A percentile compares a stretch with the other conserved stretches of the same genome.
Conservation (phyloP, 2,329 filamentous ascomycete genomes). For the Fusarium multiceps region DNA sequence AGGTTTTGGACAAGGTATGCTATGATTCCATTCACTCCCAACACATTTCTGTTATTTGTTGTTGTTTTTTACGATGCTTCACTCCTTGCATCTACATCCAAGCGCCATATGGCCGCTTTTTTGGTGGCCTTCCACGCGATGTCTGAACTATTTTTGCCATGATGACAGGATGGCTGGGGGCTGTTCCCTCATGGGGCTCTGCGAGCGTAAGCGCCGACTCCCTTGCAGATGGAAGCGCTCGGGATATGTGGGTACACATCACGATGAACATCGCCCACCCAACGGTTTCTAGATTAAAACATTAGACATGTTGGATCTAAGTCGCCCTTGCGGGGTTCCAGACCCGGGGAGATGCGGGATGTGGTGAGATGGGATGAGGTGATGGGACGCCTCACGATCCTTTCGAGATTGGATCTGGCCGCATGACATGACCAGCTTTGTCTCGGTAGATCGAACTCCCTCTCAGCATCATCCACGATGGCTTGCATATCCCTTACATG, state of each 20-base stretch:
- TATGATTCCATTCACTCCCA: conserved; percentile 43
- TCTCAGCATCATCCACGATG: conserved; percentile 35
- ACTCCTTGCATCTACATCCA: conserved; percentile 31
- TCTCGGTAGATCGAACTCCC: conserved; percentile 35
- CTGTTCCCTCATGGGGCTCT: conserved; percentile 35
- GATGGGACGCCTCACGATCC: conserved; percentile 27
- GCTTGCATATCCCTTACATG: conserved; percentile 40
- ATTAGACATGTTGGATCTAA: conserved; percentile 33
- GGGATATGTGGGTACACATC: conserved; percentile 39
- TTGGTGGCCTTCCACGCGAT: conserved; percentile 21
- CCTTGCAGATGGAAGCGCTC: conserved; percentile 43
- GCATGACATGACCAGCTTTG: conserved; percentile 29
- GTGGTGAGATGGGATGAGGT: conserved; percentile 21
- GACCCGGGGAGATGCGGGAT: conserved; percentile 19
- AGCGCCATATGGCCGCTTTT: conserved; percentile 27
- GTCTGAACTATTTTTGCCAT: conserved; percentile 42
- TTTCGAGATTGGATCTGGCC: conserved; percentile 32
- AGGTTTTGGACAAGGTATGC: conserved; percentile 82
- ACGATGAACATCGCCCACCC: conserved; percentile 33
- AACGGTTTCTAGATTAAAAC: conserved; percentile 24
- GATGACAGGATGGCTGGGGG: conserved; percentile 31
- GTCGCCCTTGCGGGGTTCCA: conserved; percentile 25
- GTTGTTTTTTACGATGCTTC: conserved; percentile 27
- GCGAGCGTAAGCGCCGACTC: conserved; percentile 43
- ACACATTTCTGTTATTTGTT: conserved; percentile 32